A percentile compares a stretch with the other conserved stretches of the same genome.
phyloP scores from a whole-genome alignment of 495 filamentous ascomycete genomes.

The Xanthoparmelia taractica region DNA sequence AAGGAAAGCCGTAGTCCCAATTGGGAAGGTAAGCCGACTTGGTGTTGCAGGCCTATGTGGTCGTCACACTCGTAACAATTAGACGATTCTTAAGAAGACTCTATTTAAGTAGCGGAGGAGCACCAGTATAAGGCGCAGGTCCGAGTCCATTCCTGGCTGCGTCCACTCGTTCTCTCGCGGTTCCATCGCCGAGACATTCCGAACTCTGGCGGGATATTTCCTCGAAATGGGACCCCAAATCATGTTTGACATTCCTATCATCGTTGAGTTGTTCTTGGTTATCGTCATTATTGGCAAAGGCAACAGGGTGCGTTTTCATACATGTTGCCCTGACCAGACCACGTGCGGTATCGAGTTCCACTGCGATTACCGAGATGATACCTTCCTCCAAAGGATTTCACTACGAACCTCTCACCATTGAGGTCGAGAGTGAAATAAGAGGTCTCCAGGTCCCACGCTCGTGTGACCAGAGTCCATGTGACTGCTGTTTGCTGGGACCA shows the following conservation, averaged over 20 bases:
- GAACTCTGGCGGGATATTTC: neutral
- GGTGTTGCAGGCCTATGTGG: too few species aligned
- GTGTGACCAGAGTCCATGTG: neutral
- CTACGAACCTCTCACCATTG: neutral
- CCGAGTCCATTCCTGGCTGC: too few species aligned
- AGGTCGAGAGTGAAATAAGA: neutral
- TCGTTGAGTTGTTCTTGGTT: neutral
- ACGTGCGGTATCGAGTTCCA: neutral
- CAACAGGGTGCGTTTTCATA: neutral
- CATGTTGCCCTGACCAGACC: neutral
- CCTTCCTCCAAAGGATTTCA: neutral
- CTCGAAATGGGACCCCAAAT: neutral
- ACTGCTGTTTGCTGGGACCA: neutral
- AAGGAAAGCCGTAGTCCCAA: too few species aligned
- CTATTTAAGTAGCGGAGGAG: too few species aligned
- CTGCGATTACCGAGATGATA: neutral
- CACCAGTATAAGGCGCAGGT: too few species aligned
- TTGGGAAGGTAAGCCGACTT: too few species aligned
- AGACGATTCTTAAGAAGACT: too few species aligned
- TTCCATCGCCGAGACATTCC: neutral
- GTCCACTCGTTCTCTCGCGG: too few species aligned
- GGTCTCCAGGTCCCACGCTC: neutral
- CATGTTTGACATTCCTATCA: neutral
- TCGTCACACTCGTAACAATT: too few species aligned
- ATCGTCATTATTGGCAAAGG: neutral